Conservation (phyloP, 441 rosid species). For the Croton setiger region DNA sequence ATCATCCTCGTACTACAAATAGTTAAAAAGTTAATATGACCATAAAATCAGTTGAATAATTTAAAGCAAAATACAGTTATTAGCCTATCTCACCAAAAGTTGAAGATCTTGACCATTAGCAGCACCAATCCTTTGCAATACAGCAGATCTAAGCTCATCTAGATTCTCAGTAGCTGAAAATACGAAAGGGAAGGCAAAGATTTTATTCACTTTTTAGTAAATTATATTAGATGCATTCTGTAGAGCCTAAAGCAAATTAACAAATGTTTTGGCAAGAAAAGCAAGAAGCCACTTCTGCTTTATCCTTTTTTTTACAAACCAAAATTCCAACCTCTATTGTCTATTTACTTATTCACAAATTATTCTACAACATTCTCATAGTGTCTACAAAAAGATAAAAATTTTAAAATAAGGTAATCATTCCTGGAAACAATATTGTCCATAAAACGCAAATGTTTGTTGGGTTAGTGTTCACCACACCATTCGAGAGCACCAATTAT, state of each 20-base stretch:
- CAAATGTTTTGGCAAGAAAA: not conserved
- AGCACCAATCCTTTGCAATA: conserved; percentile 59
- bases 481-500: not conserved
- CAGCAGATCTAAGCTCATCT: conserved; percentile 53
- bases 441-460: not conserved
- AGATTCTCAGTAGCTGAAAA: conserved; percentile 57
- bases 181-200: not conserved
- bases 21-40: not conserved
- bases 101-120: conserved; percentile 34
- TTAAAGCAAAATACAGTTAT: not conserved
- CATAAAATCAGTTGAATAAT: not conserved
- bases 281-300: not conserved
- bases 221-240: not conserved
- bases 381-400: not conserved
- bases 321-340: not conserved
- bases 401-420: not conserved
- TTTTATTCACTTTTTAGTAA: not conserved
- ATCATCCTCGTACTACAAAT: conserved; percentile 67
- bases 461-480: too few species aligned
- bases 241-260: not conserved
- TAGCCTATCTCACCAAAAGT: conserved; percentile 49
- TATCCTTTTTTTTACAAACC: not conserved
- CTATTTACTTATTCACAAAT: not conserved
- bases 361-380: not conserved
- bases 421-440: not conserved